These are phyloP conservation scores for Lentinus brumalis DNA, from an alignment of 768 basidiomycete genomes.

Conservation along the genomic window DNA sequence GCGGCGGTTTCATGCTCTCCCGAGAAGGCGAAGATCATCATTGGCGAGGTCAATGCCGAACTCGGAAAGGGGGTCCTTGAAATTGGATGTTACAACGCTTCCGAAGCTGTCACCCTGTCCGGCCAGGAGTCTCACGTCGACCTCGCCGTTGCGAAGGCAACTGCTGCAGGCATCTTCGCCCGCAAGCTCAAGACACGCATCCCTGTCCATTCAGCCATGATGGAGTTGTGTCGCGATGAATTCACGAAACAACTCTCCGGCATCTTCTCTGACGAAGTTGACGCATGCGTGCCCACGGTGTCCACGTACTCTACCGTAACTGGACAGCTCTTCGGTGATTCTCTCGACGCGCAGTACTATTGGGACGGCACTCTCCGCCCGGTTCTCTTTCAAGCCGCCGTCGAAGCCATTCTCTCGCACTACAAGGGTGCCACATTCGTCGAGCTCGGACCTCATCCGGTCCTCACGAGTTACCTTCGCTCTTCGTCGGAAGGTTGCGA, in stretches of 20 bases:
- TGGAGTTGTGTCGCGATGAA: conserved; percentile 37
- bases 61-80: conserved; percentile 30
- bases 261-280: conserved; percentile 38
- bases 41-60: conserved; percentile 22
- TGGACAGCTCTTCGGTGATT: conserved; percentile 24
- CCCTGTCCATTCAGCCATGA: conserved; percentile 41
- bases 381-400: conserved; percentile 39
- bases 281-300: conserved; percentile 30
- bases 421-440: conserved; percentile 34
- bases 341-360: conserved; percentile 40
- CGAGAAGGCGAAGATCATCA: conserved; percentile 30
- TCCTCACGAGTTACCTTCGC: conserved; percentile 36
- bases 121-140: conserved; percentile 32
- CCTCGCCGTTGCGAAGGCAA: conserved; percentile 32
- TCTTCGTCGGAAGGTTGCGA: conserved; percentile 22
- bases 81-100: conserved; percentile 46
- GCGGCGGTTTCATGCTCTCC: conserved; percentile 42
- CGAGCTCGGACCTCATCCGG: conserved; percentile 44
- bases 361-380: conserved; percentile 42
- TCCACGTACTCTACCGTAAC: conserved; percentile 41
- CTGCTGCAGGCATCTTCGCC: conserved; percentile 34
- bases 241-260: conserved; percentile 30
- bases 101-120: conserved; percentile 40
- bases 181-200: conserved; percentile 39
- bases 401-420: conserved; percentile 26